Conservation (phyloP, 257 asterid genomes). For the Echium plantagineum region DNA sequence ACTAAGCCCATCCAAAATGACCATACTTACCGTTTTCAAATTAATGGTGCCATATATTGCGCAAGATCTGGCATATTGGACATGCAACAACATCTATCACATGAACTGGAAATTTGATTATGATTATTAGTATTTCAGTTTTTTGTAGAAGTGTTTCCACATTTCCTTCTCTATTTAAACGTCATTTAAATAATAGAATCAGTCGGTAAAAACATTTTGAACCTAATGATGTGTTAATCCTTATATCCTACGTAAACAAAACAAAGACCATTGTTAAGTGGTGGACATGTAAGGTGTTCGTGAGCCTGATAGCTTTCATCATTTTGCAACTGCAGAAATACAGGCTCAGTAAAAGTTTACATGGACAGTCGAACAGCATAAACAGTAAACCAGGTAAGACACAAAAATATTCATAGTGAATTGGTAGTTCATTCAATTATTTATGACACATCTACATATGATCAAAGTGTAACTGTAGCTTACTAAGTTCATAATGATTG, state of each 20-base stretch:
- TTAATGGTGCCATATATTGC: neutral
- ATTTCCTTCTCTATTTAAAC: neutral
- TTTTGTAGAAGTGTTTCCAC: neutral
- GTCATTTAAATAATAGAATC: neutral
- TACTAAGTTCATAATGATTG: constrained; percentile 19
- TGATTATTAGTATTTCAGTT: neutral
- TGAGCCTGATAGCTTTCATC: constrained; percentile 10
- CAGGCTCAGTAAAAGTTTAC: constrained; percentile 77
- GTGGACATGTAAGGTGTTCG: neutral
- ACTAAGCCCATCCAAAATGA: constrained; percentile 7
- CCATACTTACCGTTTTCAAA: neutral
- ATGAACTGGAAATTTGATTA: neutral
- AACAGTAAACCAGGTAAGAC: constrained; percentile 59
- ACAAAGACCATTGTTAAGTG: no score
- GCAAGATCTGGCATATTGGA: neutral
- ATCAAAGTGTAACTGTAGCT: constrained; percentile 8
- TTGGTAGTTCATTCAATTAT: constrained; percentile 3
- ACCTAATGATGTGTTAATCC: neutral
- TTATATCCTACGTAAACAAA: no score
- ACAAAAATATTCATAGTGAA: constrained; percentile 11
- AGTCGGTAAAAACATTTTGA: neutral
- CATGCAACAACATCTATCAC: neutral
- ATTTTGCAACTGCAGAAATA: constrained; percentile 51
- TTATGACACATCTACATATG: neutral
- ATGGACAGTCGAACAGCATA: constrained; percentile 62